phyloP scores from a whole-genome alignment of 805 yeast genomes.

The Wickerhamiella spandovensis region DNA sequence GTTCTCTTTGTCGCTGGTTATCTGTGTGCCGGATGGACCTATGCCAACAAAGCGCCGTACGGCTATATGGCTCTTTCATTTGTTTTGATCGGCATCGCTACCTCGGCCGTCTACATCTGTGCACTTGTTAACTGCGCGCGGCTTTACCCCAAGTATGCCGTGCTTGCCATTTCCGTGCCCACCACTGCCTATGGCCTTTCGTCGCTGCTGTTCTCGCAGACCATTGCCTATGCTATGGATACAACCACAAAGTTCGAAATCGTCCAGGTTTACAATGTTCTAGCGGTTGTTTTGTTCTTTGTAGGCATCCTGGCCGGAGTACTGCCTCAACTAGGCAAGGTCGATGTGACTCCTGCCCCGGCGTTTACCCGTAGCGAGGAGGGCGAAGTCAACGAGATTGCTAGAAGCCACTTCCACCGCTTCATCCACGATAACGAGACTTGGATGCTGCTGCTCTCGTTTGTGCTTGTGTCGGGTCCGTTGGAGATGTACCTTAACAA shows the following conservation, averaged over 20 bases:
- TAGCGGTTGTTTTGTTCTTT: slow-evolving; percentile 16
- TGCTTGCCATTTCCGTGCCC: slow-evolving; percentile 77
- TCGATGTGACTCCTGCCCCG: slow-evolving; percentile 4
- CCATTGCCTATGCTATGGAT: slow-evolving; percentile 19
- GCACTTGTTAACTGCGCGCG: slow-evolving; percentile 62
- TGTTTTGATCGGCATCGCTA: slow-evolving; percentile 27
- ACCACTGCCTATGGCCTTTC: slow-evolving; percentile 80
- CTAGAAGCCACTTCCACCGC: slow-evolving; percentile 14
- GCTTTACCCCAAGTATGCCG: slow-evolving; percentile 61
- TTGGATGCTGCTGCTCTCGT: slow-evolving; percentile 47
- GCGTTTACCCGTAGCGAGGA: not conserved
- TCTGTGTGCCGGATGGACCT: slow-evolving; percentile 32
- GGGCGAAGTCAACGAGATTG: not conserved
- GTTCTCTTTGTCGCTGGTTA: slow-evolving; percentile 59
- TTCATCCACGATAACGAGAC: slow-evolving; percentile 22
- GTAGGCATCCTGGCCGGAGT: slow-evolving; percentile 17
- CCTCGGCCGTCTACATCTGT: slow-evolving; percentile 27
- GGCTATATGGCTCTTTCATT: slow-evolving; percentile 20
- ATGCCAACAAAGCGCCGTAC: slow-evolving; percentile 15
- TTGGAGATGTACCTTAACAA: slow-evolving; percentile 74
- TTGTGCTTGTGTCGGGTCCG: slow-evolving; percentile 66
- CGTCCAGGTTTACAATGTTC: slow-evolving; percentile 9
- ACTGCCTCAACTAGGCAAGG: slow-evolving; percentile 15
- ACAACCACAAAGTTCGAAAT: not conserved
- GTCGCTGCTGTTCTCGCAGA: slow-evolving; percentile 58